Base-by-base conservation (phyloP, 2,329 filamentous ascomycete genomes). In the Dichotomopilus funicola region DNA sequence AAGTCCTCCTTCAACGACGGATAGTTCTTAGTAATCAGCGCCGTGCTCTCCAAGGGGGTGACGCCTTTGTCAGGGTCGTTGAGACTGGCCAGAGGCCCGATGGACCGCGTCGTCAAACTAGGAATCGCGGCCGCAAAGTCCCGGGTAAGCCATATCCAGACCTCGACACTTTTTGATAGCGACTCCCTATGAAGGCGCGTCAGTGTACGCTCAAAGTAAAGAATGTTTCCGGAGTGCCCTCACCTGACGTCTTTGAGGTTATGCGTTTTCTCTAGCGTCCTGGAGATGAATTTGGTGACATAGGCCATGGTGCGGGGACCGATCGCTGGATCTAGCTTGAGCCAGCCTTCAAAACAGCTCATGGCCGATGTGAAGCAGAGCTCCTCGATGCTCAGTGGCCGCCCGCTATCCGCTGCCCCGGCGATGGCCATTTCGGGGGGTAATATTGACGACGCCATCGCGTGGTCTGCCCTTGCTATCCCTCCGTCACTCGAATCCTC, bases 131-230 rank as follows among this genome's bases (percentile, higher is more conserved):
- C 78, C 13, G 75, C 77, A 63, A 86, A 83, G 60, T 83, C 82
- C 56, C 78, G 77, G 34, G 80, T 80, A 56, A 86, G 71, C 72
- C 82, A 83, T 62, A 85, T 79, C 83, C 83, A 86, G 55, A 86
- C 80, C 59, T 79, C 78, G 34, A 86, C 78, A 61, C 86, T 86
- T 57, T 77, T 77, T 4, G 82, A 81, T 41, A 86, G 69, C 2
- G 76, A 74, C 66, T 85, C 82, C 61, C 81, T 84, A 42, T 9
- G 57, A 33, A 34, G 42, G 51, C 55, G 58, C 45, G 9, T 55
- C 53, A 19, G 11, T 6, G 19, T 38, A 27, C 4, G 11, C 12
- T 6, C 10, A 5, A n/a, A 12, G 6, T 5, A n/a, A 6, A 8
- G 36, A 11, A 38, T 5, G 7, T 0, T 11, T 13, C 34, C 2